Percentiles rank a stretch among this genome's conserved stretches.
These are phyloP conservation scores for Claviceps humidiphila DNA, from an alignment of 2,329 filamentous ascomycete species.

Conservation along the genomic window DNA sequence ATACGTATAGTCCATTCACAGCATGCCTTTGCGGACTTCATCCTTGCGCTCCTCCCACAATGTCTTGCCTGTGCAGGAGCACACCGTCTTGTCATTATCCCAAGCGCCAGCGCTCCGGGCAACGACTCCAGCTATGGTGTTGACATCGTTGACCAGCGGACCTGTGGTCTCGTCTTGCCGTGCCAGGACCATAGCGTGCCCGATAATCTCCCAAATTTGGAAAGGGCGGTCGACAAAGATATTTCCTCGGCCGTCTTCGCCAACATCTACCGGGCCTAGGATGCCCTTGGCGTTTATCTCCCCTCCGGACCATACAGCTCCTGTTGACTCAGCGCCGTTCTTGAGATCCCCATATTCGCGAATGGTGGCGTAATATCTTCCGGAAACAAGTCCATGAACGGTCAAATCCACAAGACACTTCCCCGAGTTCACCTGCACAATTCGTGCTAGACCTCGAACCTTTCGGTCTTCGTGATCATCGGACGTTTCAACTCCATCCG, in stretches of 20 bases:
- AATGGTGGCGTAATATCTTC: constrained; percentile 72
- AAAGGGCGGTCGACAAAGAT: constrained; percentile 72
- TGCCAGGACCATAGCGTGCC: constrained; percentile 78
- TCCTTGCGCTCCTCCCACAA: constrained; percentile 95
- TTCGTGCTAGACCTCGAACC: constrained; percentile 76
- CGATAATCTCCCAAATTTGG: constrained; percentile 92
- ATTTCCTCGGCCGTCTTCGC: constrained; percentile 59
- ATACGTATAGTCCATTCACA: constrained; percentile 34
- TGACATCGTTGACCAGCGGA: constrained; percentile 58
- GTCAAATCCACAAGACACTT: constrained; percentile 81
- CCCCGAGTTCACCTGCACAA: constrained; percentile 76
- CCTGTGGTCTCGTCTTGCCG: constrained; percentile 39
- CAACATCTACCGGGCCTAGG: constrained; percentile 66
- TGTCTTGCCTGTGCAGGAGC: constrained; percentile 94
- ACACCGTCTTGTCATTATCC: constrained; percentile 98
- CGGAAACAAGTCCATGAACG: constrained; percentile 66
- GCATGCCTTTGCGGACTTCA: constrained; percentile 80
- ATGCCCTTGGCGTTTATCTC: constrained; percentile 34
- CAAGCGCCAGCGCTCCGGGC: constrained; percentile 93
- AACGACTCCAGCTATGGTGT: constrained; percentile 86
- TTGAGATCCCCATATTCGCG: constrained; percentile 81
- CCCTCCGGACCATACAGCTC: constrained; percentile 61
- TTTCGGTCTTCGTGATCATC: constrained; percentile 31
- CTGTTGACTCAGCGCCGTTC: constrained; percentile 67
- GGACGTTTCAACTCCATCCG: constrained; percentile 39